Conservation (phyloP, 441 rosid genomes). For the Gossypium aridum region DNA sequence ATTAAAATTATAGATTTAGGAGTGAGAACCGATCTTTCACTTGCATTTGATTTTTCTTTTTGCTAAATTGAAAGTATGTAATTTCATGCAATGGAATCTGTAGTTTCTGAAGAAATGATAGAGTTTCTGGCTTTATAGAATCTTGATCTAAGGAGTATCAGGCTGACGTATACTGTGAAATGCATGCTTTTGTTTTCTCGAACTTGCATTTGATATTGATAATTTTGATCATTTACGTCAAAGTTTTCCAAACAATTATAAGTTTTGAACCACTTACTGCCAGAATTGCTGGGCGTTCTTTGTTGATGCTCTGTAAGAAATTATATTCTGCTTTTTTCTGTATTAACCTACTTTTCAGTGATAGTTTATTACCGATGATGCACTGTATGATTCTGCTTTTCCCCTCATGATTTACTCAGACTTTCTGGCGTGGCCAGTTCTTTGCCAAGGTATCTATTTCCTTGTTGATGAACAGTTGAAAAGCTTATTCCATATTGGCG, state of each 20-base stretch:
- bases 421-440: not conserved
- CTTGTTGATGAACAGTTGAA: not conserved
- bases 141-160: too few species aligned
- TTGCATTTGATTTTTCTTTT: not conserved
- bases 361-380: not conserved
- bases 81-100: not conserved
- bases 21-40: not conserved
- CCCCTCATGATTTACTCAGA: not conserved
- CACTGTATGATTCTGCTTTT: not conserved
- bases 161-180: too few species aligned
- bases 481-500: not conserved
- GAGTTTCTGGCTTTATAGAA: not conserved
- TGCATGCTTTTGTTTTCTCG: not conserved
- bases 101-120: not conserved
- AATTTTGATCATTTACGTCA: not conserved
- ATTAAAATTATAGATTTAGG: not conserved
- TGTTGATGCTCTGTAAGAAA: not conserved
- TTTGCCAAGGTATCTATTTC: not conserved
- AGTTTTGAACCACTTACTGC: not conserved
- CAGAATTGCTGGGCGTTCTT: not conserved
- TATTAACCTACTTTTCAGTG: not conserved
- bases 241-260: not conserved
- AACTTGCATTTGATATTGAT: not conserved
- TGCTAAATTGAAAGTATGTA: not conserved
- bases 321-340: not conserved